Base-by-base conservation (phyloP, 2,329 filamentous ascomycete species). In the Tolypocladium endophyticum region DNA sequence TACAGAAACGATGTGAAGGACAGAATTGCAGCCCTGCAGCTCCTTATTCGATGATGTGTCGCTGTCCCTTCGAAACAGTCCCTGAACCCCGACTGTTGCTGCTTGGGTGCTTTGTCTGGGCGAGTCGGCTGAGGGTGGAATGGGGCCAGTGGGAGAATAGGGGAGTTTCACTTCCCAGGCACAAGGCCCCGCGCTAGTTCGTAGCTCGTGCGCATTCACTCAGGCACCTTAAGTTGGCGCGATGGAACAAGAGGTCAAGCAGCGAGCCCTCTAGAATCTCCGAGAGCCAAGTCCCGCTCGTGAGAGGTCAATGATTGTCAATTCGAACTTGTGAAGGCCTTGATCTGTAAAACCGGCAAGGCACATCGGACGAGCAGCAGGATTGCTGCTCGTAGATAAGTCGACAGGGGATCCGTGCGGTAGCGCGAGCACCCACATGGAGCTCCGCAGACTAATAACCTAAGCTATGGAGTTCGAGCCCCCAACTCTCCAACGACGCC, bases 401-500 rank as follows among this genome's bases (percentile, higher is more conserved):
- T 53, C 50, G 47, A 18, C 45, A 41, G 57, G 45, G 57, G 41
- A 50, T 57, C 56, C 56, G 56, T 57, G 56, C 56, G 56, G 30
- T 12, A 50, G 56, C 41, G 56, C n/a, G 55, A 16, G 25, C 50
- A 33, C 28, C 28, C 45, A 52, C 47, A 52, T 52, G 28, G 28
- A 35, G 50, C 50, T 36, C 50, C 50, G 20, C 30, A 36, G 50
- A 5, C 16, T 33, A 36, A 14, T 36, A 36, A 36, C 11, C 35
- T 36, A 35, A 35, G 33, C 7, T 35, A 30, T 52, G 55, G 35
- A 41, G 25, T 30, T 30, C 47, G 16, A 30, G n/a, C 23, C 45
- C 59, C 45, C 41, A 54, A 28, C 53, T 56, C 53, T 33, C 30
- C 9, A 12, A 35, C 50, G n/a, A 36, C 16, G n/a, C n/a, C 18